These are phyloP conservation scores for Kodamaea kaohsiungensis DNA, from an alignment of 805 yeast genomes.

Conservation along the genomic window DNA sequence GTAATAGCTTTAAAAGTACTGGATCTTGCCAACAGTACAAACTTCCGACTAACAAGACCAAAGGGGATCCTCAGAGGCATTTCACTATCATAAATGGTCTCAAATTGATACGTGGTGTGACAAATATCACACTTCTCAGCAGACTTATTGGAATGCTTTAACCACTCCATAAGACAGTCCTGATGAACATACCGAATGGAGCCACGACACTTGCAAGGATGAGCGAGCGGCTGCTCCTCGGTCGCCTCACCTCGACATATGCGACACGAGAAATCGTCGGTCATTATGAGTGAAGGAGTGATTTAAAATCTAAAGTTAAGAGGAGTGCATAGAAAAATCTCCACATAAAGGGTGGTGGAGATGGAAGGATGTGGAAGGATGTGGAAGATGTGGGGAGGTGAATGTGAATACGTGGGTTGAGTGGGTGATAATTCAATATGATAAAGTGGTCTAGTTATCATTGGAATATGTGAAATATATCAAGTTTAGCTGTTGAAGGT, in stretches of 20 bases:
- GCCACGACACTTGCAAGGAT: conserved; percentile 94
- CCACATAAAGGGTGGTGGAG: not conserved
- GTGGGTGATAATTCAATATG: no score
- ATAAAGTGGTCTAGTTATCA: no score
- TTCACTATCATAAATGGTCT: conserved; percentile 60
- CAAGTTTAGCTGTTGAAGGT: no score
- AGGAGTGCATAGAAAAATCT: not conserved
- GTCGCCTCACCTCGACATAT: conserved; percentile 94
- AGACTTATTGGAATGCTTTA: conserved; percentile 62
- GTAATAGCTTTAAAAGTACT: conserved; percentile 20
- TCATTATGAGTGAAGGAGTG: not conserved
- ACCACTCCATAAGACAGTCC: conserved; percentile 88
- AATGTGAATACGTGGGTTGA: no score
- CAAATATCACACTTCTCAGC: conserved; percentile 83
- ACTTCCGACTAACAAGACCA: conserved; percentile 43
- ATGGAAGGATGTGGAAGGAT: not conserved
- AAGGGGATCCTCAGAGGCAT: conserved; percentile 70
- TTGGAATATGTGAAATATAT: no score
- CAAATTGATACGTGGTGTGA: conserved; percentile 68
- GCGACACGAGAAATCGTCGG: conserved; percentile 52
- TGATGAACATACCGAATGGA: conserved; percentile 92
- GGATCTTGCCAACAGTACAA: conserved; percentile 20
- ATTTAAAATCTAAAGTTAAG: not conserved
- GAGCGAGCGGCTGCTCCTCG: conserved; percentile 71
- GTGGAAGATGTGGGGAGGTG: not conserved